phyloP scores from a whole-genome alignment of 2,329 filamentous ascomycete species.

The Podosphaera fusca region DNA sequence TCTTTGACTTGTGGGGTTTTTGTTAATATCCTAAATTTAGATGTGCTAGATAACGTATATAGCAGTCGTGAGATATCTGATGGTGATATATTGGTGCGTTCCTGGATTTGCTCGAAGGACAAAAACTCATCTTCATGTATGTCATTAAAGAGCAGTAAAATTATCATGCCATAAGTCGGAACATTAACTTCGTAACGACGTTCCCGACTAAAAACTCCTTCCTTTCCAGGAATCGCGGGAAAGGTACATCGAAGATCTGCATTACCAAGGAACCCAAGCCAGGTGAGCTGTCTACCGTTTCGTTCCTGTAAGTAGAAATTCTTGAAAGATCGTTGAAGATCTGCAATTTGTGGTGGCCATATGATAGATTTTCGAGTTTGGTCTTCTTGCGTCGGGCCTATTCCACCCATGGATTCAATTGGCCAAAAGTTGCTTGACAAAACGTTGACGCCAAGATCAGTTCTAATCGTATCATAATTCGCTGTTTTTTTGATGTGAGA shows the following conservation, averaged over 20 bases:
- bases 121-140: constrained; percentile 28
- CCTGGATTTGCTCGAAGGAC: constrained; percentile 58
- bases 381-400: constrained; percentile 27
- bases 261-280: constrained; percentile 48
- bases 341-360: constrained; percentile 52
- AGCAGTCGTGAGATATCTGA: constrained; percentile 55
- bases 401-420: constrained; percentile 55
- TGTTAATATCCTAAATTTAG: constrained; percentile 58
- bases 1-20: constrained; percentile 65
- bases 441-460: constrained; percentile 66
- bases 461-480: constrained; percentile 31
- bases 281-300: constrained; percentile 70
- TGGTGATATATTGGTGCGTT: constrained; percentile 53
- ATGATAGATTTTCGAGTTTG: constrained; percentile 30
- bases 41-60: constrained; percentile 58
- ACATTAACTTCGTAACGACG: constrained; percentile 77
- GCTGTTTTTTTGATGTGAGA: constrained; percentile 33
- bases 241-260: constrained; percentile 71
- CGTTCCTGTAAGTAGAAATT: constrained; percentile 73
- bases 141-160: constrained; percentile 77
- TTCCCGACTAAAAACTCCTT: constrained; percentile 36
- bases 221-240: constrained; percentile 47
- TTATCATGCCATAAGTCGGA: constrained; percentile 77
- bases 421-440: constrained; percentile 93
- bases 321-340: constrained; percentile 64